Base-by-base conservation (phyloP, 352 stramenopile genomes). In the Pelagophyceae sp. region DNA sequence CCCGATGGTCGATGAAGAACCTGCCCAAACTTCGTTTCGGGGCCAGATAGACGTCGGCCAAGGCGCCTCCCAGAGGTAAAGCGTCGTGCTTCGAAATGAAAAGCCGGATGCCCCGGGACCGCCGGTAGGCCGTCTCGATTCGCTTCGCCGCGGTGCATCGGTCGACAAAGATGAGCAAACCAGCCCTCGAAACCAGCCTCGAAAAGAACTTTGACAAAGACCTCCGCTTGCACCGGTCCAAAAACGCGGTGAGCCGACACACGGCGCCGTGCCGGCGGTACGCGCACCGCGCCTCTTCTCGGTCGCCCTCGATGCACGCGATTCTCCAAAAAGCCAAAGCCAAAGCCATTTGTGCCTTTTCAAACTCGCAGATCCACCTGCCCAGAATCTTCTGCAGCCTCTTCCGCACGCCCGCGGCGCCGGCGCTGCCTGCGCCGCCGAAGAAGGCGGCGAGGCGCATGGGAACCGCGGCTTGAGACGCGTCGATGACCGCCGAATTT, bases 291-390 rank as follows among this genome's bases (percentile, higher is more conserved):
- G 33, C 33, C 38, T 58, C 33, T 2, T 32, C 35, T 23, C 67
- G 67, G 20, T 35, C 2, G 1, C 27, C 15, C 23, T 74, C 67
- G 35, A n/a, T 17, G 38, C 5, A 3, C 33, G 35, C 67, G 38
- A 74, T 37, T 2, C 67, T 33, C 67, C 67, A 74, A 1, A 74
- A n/a, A 6, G 15, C 67, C 20, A 74, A 37, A 33, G 67, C 67
- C 35, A n/a, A 33, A 11, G 67, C 25, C 11, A 51, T 5, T 37
- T 74, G 67, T 0, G 33, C 37, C 35, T 58, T 50, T 37, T 74
- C 67, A 31, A 74, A 74, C 67, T 74, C 67, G 23, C 58, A 33
- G 67, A 74, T 37, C 67, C 67, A 74, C 5, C 67, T 33, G 15
- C 35, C 67, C 35, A 74, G 23, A 15, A 58, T 58, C 35, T 23